Base-by-base conservation (phyloP, 1,139 yeast species). In the Geotrichum bryndzae region DNA sequence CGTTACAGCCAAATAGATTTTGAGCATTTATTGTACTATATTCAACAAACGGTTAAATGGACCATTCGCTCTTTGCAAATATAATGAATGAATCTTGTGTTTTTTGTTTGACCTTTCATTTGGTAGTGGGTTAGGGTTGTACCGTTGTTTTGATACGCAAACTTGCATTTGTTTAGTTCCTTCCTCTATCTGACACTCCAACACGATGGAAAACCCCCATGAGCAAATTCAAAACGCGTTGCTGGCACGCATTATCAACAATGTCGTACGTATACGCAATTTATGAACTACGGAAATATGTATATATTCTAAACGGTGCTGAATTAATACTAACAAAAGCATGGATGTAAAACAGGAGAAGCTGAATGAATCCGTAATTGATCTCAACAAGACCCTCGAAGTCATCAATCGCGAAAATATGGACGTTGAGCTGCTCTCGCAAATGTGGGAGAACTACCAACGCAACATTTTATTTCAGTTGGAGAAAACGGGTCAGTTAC, bases 171-270 rank as follows among this genome's bases (percentile, higher is more conserved):
- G 18, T 13, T 38, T 38, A 25, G 27, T 38, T 38, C 18, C 15
- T 38, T 38, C 15, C 18, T 38, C 18, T 3, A 38, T 18, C 15
- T 38, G 18, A 38, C 18, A 38, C n/a, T 10, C 45, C 2, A 4
- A 13, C 11, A 57, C 22, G 11, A 87, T 89, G 96, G 94, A 89
- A 75, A 90, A 90, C 69, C 97, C 97, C 2, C 95, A 90, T 71
- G 96, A 89, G 69, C 90, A 88, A 70, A 89, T 85, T 8, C 97
- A 91, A 70, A 87, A 84, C 66, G 91, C 91, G 22, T 78, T 90
- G 53, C 79, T 89, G 63, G 82, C 90, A 29, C 83, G 97, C 66
- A 88, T 90, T 48, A 85, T 88, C 61, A 84, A 83, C 71, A 89
- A 89, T 68, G 84, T 89, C 74, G 90, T 68, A 63, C 50, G 68